Conservation (phyloP, 192 early-diverging fungal species). For the Chytriomyces sp. region DNA sequence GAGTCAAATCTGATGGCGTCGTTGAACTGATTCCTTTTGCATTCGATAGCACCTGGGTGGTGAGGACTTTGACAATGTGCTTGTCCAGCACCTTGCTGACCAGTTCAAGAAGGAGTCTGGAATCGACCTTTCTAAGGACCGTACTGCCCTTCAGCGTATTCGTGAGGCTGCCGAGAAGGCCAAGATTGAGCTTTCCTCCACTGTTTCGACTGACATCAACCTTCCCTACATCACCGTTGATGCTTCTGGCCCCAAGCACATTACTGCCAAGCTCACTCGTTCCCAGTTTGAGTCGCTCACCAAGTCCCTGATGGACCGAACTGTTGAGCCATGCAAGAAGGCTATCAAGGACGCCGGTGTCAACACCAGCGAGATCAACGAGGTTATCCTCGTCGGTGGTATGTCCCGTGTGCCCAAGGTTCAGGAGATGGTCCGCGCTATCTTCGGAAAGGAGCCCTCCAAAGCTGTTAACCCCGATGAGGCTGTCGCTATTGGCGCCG, state of each 20-base stretch:
- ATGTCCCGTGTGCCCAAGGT: constrained; percentile 99
- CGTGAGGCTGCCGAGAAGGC: constrained; percentile 98
- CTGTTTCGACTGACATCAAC: constrained; percentile 94
- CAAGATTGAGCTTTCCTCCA: constrained; percentile 97
- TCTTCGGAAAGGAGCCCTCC: constrained; percentile 90
- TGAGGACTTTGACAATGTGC: constrained; percentile 66
- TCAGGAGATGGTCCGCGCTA: constrained; percentile 82
- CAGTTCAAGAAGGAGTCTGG: constrained; percentile 92
- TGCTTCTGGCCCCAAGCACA: constrained; percentile 92
- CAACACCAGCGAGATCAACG: constrained; percentile 77
- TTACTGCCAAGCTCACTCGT: constrained; percentile 92
- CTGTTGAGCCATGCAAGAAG: constrained; percentile 90
- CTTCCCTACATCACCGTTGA: constrained; percentile 94
- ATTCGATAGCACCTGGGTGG: constrained; percentile 55
- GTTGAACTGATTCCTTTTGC: constrained; percentile 57
- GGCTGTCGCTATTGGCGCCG: constrained; percentile 97
- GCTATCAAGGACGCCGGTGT: constrained; percentile 96
- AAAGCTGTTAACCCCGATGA: constrained; percentile 99
- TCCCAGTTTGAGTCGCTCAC: constrained; percentile 85
- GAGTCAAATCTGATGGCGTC: not conserved
- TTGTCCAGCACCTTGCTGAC: constrained; percentile 79
- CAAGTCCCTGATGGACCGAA: constrained; percentile 81
- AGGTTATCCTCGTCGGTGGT: constrained; percentile 96
- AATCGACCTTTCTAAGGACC: constrained; percentile 82
- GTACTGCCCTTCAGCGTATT: constrained; percentile 96